These are phyloP conservation scores for Antitrichia curtipendula DNA, from an alignment of 225 moss, liverwort and hornwort species.

Conservation along the genomic window DNA sequence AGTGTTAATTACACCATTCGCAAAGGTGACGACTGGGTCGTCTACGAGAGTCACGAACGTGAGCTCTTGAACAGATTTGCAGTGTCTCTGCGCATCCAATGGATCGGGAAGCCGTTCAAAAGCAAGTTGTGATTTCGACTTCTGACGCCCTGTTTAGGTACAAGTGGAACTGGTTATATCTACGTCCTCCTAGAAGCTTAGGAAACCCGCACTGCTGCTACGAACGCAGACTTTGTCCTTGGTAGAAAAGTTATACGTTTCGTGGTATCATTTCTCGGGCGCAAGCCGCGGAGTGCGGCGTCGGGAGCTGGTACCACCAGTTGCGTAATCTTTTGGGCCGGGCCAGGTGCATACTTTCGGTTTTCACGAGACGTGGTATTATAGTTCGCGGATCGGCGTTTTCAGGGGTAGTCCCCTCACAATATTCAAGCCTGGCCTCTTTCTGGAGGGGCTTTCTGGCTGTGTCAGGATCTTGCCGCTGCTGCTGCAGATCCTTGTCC, in stretches of 20 bases:
- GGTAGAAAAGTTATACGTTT: not conserved
- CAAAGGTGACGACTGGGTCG: not conserved
- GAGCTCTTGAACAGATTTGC: not conserved
- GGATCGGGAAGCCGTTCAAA: not conserved
- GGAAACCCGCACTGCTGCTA: not conserved
- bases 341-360: not conserved
- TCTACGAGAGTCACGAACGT: not conserved
- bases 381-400: not conserved
- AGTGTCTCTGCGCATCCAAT: not conserved
- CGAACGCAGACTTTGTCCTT: not conserved
- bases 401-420: not conserved
- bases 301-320: not conserved
- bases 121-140: not conserved
- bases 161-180: not conserved
- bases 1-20: not conserved
- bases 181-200: not conserved
- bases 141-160: not conserved
- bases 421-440: not conserved
- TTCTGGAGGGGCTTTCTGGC: not conserved
- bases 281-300: not conserved
- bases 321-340: not conserved
- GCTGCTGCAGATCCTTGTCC: not conserved
- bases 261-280: not conserved
- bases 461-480: not conserved
- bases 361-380: not conserved